These are phyloP conservation scores for Xylaria intraflava DNA, from an alignment of 495 filamentous ascomycete species.

Conservation along the genomic window DNA sequence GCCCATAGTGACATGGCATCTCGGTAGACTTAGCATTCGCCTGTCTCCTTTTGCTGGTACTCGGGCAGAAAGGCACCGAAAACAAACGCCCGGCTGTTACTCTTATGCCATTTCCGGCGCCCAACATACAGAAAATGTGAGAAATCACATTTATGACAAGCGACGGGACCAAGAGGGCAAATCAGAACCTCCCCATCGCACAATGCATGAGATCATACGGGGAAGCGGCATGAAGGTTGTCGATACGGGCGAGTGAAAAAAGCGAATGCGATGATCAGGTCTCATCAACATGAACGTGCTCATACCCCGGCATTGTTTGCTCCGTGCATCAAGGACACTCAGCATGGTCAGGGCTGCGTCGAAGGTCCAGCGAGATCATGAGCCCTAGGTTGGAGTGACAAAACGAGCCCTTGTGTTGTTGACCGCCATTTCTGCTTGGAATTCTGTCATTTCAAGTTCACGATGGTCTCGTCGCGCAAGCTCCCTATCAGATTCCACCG, in stretches of 20 bases:
- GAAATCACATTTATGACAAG: conserved; percentile 1
- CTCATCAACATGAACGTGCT: not conserved
- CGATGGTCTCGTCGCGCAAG: not conserved
- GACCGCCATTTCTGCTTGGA: conserved; percentile 1
- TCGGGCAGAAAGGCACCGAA: not conserved
- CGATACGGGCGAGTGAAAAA: not conserved
- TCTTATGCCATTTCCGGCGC: not conserved
- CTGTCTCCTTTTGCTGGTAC: not conserved
- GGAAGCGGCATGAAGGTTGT: conserved; percentile 5
- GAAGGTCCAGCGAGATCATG: not conserved
- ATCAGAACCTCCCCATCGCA: not conserved
- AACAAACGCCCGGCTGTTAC: not conserved
- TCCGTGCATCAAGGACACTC: not conserved
- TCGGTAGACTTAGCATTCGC: not conserved
- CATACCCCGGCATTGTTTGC: conserved; percentile 6
- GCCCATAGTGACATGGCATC: no score
- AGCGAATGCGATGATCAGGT: not conserved
- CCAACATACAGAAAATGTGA: conserved; percentile 2
- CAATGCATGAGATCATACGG: conserved; percentile 1
- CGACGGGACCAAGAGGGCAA: not conserved
- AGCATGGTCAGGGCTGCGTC: not conserved
- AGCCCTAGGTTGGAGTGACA: not conserved
- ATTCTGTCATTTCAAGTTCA: not conserved
- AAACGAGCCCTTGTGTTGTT: not conserved
- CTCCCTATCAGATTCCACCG: not conserved